Percentiles rank a stretch among this genome's conserved stretches.
phyloP scores from a whole-genome alignment of 306 rosid genomes.

The Ormosia semicastrata region DNA sequence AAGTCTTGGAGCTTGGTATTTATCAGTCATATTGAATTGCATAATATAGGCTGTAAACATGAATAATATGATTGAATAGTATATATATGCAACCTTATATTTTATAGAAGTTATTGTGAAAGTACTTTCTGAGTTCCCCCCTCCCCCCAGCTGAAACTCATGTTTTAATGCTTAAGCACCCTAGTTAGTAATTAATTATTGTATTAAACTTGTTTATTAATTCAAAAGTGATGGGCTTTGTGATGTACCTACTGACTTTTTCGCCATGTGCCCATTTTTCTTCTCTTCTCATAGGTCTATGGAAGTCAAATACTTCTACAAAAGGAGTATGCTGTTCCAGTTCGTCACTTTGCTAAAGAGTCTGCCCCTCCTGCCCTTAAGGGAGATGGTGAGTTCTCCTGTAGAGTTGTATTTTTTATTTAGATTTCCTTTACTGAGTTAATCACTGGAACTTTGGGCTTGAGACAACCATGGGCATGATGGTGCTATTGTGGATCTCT shows the following conservation, averaged over 20 bases:
- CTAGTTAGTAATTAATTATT: background rate
- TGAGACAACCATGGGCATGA: background rate
- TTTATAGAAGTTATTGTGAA: background rate
- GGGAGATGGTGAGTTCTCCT: constrained; percentile 79
- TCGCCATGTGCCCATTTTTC: background rate
- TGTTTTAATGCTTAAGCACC: background rate
- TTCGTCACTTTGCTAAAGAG: constrained; percentile 76
- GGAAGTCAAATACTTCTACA: constrained; percentile 61
- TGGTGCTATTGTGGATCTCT: background rate
- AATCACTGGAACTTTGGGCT: background rate
- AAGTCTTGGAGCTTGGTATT: background rate
- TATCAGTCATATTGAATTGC: background rate
- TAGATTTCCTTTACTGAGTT: background rate
- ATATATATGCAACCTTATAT: background rate
- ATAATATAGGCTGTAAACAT: background rate
- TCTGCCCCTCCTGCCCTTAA: constrained; percentile 63
- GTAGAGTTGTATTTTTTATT: constrained; percentile 9
- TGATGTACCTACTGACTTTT: background rate
- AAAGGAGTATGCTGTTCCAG: constrained; percentile 64
- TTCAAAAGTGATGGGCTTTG: background rate
- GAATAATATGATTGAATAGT: background rate
- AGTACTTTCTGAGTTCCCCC: background rate
- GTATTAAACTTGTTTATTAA: background rate
- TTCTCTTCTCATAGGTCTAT: constrained; percentile 45
- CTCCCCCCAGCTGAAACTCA: background rate